Conservation (phyloP, 345 rosid genomes). For the Arabis hirsuta region DNA sequence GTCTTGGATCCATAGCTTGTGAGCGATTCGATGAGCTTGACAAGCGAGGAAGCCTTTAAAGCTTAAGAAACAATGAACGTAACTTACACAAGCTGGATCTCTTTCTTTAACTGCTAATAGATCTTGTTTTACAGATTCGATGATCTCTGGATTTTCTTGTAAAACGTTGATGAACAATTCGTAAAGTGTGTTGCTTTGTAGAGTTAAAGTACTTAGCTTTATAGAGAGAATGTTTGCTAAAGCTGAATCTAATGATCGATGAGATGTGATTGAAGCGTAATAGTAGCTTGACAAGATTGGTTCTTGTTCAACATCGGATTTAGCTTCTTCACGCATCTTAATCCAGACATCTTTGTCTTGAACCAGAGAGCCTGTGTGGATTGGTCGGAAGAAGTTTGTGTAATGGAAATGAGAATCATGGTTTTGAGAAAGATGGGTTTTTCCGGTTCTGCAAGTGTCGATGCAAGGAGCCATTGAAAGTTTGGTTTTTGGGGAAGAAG, state of each 20-base stretch:
- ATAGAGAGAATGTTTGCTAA: conserved; percentile 67
- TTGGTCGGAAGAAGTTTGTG: conserved; percentile 41
- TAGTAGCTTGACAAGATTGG: conserved; percentile 70
- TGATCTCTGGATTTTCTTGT: conserved; percentile 53
- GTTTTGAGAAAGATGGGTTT: conserved; percentile 47
- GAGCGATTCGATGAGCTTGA: conserved; percentile 81
- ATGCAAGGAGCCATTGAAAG: conserved; percentile 71
- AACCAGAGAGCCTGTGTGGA: too few relatives aligned
- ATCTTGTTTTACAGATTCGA: conserved; percentile 60
- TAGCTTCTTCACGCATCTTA: conserved; percentile 71
- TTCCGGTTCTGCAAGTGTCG: conserved; percentile 50
- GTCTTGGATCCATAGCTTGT: conserved; percentile 68
- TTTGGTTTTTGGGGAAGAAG: conserved; percentile 6
- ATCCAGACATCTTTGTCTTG: conserved; percentile 51
- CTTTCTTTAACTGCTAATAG: conserved; percentile 69
- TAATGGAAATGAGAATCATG: conserved; percentile 45
- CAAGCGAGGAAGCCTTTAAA: conserved; percentile 81
- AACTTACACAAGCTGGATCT: conserved; percentile 85
- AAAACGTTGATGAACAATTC: conserved; percentile 64
- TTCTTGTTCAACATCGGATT: conserved; percentile 61
- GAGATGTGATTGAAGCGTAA: conserved; percentile 61
- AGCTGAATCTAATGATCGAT: conserved; percentile 59
- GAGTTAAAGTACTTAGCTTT: conserved; percentile 62
- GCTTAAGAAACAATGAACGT: conserved; percentile 70
- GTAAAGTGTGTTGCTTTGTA: conserved; percentile 54